phyloP scores from a whole-genome alignment of 106 monocot species.

The Alisma plantagoaquatica region DNA sequence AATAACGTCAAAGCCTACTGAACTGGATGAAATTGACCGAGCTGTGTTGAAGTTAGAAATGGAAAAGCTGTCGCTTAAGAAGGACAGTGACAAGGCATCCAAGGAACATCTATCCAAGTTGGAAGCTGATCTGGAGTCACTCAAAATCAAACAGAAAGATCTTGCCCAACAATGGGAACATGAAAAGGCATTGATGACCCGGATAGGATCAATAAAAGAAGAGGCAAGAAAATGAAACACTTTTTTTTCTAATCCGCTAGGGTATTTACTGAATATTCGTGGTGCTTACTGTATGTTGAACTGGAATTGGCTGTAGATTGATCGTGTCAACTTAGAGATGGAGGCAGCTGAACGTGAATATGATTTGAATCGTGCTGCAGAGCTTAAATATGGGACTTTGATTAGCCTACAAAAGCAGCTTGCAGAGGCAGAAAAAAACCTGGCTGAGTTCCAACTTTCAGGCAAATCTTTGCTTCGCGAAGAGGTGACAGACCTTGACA shows the following conservation, averaged over 20 bases:
- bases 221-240: constrained; percentile 29
- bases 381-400: constrained; percentile 85
- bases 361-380: constrained; percentile 79
- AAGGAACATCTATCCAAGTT: constrained; percentile 77
- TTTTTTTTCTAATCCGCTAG: neutral
- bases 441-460: constrained; percentile 62
- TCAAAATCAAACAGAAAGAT: constrained; percentile 67
- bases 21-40: constrained; percentile 89
- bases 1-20: constrained; percentile 93
- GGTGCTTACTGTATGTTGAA: neutral
- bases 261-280: too few species aligned
- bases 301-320: constrained; percentile 31
- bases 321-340: constrained; percentile 92
- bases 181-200: constrained; percentile 76
- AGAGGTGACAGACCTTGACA: constrained; percentile 84
- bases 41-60: constrained; percentile 91
- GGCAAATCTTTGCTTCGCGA: constrained; percentile 83
- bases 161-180: constrained; percentile 69
- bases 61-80: constrained; percentile 93
- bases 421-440: constrained; percentile 63
- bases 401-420: constrained; percentile 74
- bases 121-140: constrained; percentile 55
- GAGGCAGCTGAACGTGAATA: constrained; percentile 93
- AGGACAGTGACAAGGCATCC: constrained; percentile 84
- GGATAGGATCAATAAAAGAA: constrained; percentile 80